Conservation (phyloP, 2,329 filamentous ascomycete species). For the Fusarium ambrosium region DNA sequence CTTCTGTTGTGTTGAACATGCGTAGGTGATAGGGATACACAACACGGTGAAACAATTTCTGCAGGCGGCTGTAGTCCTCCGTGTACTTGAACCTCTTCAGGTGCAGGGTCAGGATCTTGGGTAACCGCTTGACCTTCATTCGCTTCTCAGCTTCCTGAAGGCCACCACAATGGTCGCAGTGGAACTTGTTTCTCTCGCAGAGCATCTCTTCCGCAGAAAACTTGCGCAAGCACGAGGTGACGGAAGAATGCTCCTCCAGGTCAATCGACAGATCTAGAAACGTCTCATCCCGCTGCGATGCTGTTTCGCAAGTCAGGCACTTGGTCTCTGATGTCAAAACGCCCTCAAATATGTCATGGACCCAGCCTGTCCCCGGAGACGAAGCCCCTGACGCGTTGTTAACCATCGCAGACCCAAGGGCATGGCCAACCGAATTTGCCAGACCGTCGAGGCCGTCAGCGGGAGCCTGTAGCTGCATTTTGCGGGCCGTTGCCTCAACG, state of each 20-base stretch:
- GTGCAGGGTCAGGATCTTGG: constrained; percentile 91
- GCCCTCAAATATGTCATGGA: constrained; percentile 97
- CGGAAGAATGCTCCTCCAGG: constrained; percentile 93
- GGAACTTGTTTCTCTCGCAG: constrained; percentile 98
- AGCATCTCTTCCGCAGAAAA: constrained; percentile 99
- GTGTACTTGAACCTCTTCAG: constrained; percentile 99
- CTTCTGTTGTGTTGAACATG: constrained; percentile 97
- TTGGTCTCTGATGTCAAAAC: constrained; percentile 95
- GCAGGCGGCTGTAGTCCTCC: constrained; percentile 90
- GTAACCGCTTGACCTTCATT: constrained; percentile 98
- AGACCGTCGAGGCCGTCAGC: constrained; percentile 55
- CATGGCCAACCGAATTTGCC: constrained; percentile 64
- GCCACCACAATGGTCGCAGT: constrained; percentile 96
- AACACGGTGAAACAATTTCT: constrained; percentile 96
- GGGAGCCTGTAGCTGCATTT: constrained; percentile 60
- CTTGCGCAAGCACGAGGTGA: constrained; percentile 93
- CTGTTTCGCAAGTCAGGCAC: constrained; percentile 95
- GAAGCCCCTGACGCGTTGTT: constrained; percentile 60
- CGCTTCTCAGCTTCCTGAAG: constrained; percentile 98
- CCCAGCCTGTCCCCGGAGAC: constrained; percentile 83
- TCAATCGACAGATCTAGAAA: constrained; percentile 98
- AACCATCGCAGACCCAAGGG: constrained; percentile 50
- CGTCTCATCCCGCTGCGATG: constrained; percentile 93
- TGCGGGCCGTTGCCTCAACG: constrained; percentile 87
- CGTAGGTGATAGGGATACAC: constrained; percentile 97